Conservation (phyloP, 331 rosid species). For the Malus hybrid region DNA sequence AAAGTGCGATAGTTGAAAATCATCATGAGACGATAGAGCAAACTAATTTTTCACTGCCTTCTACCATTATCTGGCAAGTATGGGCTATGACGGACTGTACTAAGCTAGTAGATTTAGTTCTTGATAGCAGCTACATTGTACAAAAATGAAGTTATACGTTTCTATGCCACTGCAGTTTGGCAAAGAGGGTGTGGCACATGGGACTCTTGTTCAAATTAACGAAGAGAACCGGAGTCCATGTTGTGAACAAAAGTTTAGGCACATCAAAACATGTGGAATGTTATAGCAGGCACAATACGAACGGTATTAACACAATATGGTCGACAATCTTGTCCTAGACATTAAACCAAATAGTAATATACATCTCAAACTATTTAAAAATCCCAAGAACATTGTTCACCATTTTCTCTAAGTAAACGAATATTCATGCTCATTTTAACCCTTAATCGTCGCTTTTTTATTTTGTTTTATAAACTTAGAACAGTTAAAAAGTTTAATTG, state of each 20-base stretch:
- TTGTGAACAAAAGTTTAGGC: neutral
- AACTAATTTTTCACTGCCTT: no score
- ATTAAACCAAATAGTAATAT: neutral
- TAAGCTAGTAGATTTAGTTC: neutral
- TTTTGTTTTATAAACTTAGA: no score
- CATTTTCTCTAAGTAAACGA: neutral
- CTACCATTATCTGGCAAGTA: no score
- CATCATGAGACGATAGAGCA: no score
- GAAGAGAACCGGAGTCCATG: no score
- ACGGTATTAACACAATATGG: neutral
- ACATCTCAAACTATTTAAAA: neutral
- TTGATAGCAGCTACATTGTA: neutral
- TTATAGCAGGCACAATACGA: neutral
- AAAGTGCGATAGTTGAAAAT: neutral
- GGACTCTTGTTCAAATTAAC: no score
- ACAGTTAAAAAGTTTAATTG: neutral
- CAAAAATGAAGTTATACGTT: neutral
- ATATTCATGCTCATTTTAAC: neutral
- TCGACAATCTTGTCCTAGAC: neutral
- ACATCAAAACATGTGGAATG: neutral
- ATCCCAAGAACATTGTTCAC: neutral
- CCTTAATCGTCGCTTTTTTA: neutral
- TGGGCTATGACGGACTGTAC: no score
- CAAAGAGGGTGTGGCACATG: neutral
- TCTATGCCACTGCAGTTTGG: neutral